Base-by-base conservation (phyloP, 1,139 yeast species). In the Lodderomyces jiufengensis region DNA sequence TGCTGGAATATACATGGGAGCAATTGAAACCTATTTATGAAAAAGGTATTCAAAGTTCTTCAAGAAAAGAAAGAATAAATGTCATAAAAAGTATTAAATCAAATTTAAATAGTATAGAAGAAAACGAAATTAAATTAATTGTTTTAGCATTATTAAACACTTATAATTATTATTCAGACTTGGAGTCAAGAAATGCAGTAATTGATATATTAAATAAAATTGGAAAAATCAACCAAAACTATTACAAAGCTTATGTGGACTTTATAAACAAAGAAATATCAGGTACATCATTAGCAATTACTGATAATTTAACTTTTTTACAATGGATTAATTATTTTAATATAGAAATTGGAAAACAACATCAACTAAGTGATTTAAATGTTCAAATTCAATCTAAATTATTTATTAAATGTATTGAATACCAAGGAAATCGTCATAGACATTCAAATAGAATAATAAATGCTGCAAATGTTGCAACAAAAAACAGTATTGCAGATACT, bases 241-340 rank as follows among this genome's bases (percentile, higher is more conserved):
- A 5, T 18, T 18, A 5, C 7, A 18, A 18, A 18, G 9, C n/a
- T n/a, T 65, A 63, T 32, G 50, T 61, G 28, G 63, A 62, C 31
- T 76, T 62, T 42, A 59, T 75, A 28, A 41, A 51, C 24, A 63
- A 66, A 22, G 51, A 63, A 24, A 58, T 72, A 1, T 38, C 51
- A 2, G 57, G 59, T 35, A 40, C 48, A 13, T 56, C 63, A 9
- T 55, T 69, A 40, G 83, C 90, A 2, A 53, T 70, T 4, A 61
- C 77, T 5, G 84, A 78, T 52, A 60, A 76, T 40, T 59, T 78
- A 50, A 69, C 81, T 3, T 59, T 82, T 12, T 61, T 82, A 31
- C 65, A 67, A 23, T 83, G 90, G 88, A 57, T 65, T 32, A 71
- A 69, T 46, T 44, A 47, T 18, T 54, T 62, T 41, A 47, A 50